Conservation (phyloP, 1,284 basidiomycete species). For the Taiwanofungus camphoratus region DNA sequence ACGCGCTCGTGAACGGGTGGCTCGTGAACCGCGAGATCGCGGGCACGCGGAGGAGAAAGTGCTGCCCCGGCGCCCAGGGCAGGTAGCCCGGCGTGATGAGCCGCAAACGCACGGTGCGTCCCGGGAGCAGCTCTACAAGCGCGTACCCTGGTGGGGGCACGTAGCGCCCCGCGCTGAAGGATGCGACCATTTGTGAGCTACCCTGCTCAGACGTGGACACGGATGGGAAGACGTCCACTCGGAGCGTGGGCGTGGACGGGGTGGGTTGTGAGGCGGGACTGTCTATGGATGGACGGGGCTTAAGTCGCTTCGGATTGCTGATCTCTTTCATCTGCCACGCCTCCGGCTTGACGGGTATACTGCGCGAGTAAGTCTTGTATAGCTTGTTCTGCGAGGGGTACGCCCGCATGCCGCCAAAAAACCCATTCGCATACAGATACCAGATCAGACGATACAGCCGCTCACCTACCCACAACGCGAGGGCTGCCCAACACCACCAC, state of each 20-base stretch:
- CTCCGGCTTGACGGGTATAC: not conserved
- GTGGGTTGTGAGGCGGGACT: not conserved
- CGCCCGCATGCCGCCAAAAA: conserved; percentile 25
- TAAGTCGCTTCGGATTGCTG: not conserved
- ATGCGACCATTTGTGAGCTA: conserved; percentile 5
- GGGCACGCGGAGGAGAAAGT: conserved; percentile 73
- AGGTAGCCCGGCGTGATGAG: conserved; percentile 57
- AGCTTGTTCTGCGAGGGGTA: conserved; percentile 9
- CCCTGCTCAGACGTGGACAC: not conserved
- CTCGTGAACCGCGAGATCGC: conserved; percentile 61
- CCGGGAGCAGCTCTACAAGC: conserved; percentile 74
- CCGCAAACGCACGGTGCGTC: conserved; percentile 71
- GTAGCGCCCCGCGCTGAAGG: conserved; percentile 26
- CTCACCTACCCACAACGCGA: conserved; percentile 63
- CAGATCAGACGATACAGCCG: conserved; percentile 54
- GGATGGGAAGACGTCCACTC: not conserved
- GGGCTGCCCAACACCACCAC: conserved; percentile 66
- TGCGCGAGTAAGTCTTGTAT: conserved; percentile 2
- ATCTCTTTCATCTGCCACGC: conserved; percentile 2
- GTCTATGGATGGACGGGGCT: no score
- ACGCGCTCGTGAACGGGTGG: conserved; percentile 81
- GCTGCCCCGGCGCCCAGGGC: conserved; percentile 76
- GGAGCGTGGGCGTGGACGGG: not conserved
- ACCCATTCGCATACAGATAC: conserved; percentile 64
- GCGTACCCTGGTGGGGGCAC: conserved; percentile 64